These are phyloP conservation scores for Calcarisporium arbuscula DNA, from an alignment of 2,329 filamentous ascomycete species.

Conservation along the genomic window DNA sequence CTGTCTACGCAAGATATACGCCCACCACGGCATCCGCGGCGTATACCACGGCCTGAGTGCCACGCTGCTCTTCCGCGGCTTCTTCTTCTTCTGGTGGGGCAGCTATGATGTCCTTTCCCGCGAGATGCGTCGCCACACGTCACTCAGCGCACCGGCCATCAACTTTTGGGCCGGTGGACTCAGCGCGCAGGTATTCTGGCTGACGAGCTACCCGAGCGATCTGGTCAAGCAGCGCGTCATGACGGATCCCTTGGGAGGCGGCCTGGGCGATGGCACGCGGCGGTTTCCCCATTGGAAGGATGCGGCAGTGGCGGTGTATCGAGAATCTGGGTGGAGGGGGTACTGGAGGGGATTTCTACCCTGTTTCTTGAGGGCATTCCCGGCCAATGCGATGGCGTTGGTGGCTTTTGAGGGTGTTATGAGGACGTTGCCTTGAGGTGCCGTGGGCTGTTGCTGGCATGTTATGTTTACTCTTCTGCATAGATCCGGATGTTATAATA, in stretches of 20 bases:
- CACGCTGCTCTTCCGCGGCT: constrained; percentile 81
- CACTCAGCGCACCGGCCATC: constrained; percentile 67
- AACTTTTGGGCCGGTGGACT: constrained; percentile 98
- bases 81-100: constrained; percentile 99
- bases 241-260: constrained; percentile 81
- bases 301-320: constrained; percentile 70
- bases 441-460: no score
- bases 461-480: no score
- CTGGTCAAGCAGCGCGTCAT: constrained; percentile 96
- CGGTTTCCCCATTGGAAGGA: constrained; percentile 72
- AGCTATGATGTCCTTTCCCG: constrained; percentile 81
- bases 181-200: constrained; percentile 90
- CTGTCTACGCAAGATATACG: constrained; percentile 64
- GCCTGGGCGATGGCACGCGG: constrained; percentile 58
- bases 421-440: constrained; percentile 51
- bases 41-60: constrained; percentile 81
- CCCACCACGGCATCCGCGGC: constrained; percentile 68
- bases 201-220: constrained; percentile 85
- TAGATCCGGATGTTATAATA: no score
- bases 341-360: constrained; percentile 94
- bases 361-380: constrained; percentile 89
- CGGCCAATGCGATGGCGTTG: constrained; percentile 89
- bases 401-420: constrained; percentile 92
- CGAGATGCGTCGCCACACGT: constrained; percentile 59
- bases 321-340: constrained; percentile 68